phyloP scores from a whole-genome alignment of 306 rosid species.

The Quercus aquifolioides region DNA sequence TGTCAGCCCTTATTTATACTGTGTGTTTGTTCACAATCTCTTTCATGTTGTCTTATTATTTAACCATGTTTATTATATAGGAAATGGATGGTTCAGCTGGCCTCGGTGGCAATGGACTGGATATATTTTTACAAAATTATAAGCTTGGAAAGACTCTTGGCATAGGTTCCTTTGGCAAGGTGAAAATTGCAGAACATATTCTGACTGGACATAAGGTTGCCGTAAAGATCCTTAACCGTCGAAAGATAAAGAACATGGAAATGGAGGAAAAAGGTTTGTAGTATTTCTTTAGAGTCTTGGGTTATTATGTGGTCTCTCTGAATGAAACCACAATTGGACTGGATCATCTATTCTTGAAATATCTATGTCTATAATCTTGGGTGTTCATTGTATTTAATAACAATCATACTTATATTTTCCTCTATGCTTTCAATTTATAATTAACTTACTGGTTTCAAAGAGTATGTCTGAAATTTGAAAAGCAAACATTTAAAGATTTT shows the following conservation, averaged over 20 bases:
- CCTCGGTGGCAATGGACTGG: constrained; percentile 47
- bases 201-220: constrained; percentile 91
- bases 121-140: constrained; percentile 63
- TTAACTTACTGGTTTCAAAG: background rate
- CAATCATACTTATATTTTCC: background rate
- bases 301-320: background rate
- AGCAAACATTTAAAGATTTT: background rate
- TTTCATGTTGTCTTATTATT: constrained; percentile 5
- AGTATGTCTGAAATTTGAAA: background rate
- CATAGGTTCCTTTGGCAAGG: constrained; percentile 87
- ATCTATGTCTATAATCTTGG: background rate
- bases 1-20: constrained; percentile 2
- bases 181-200: constrained; percentile 85
- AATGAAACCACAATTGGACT: background rate
- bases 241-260: constrained; percentile 76
- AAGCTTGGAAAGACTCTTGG: constrained; percentile 96
- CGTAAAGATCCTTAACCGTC: constrained; percentile 87
- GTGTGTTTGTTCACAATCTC: background rate
- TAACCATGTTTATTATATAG: constrained; percentile 19
- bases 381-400: constrained; percentile 1
- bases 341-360: background rate
- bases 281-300: background rate
- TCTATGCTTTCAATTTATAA: background rate
- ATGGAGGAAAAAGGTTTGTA: constrained; percentile 89
- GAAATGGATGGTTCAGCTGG: constrained; percentile 60